phyloP scores from a whole-genome alignment of 768 basidiomycete genomes.

The Candolleomyces eurysporus region DNA sequence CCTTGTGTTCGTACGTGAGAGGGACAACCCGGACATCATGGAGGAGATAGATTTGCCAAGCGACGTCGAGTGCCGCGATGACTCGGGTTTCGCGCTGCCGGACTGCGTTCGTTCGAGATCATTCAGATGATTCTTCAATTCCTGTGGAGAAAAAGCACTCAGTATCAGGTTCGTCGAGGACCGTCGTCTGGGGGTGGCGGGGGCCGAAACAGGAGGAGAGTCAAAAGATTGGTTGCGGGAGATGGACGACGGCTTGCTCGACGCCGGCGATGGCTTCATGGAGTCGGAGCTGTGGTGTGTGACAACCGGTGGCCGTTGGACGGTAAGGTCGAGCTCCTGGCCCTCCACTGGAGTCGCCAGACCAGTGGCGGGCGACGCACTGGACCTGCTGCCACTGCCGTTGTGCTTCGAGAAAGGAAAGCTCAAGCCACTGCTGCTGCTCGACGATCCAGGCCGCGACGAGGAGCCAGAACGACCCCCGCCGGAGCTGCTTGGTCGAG shows the following conservation, averaged over 20 bases:
- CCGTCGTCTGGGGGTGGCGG: conserved; percentile 32
- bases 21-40: conserved; percentile 69
- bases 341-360: conserved; percentile 28
- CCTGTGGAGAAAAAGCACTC: conserved; percentile 28
- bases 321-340: conserved; percentile 19
- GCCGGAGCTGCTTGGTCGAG: conserved; percentile 27
- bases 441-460: conserved; percentile 20
- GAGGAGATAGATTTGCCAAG: conserved; percentile 66
- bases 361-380: conserved; percentile 13
- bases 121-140: conserved; percentile 32
- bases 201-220: conserved; percentile 26
- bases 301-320: conserved; percentile 10
- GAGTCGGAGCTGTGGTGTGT: conserved; percentile 2
- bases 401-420: background rate
- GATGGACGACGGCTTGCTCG: conserved; percentile 8
- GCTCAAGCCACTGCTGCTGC: conserved; percentile 6
- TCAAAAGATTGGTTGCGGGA: conserved; percentile 17
- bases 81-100: conserved; percentile 29
- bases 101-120: conserved; percentile 48
- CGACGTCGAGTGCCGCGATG: conserved; percentile 36
- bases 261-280: background rate
- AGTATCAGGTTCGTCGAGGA: conserved; percentile 31
- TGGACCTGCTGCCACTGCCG: conserved; percentile 13
- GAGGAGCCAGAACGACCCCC: background rate
- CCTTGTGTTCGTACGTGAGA: conserved; percentile 51